These are phyloP conservation scores for Camelina neglecta DNA, from an alignment of 345 rosid genomes.

Conservation along the genomic window DNA sequence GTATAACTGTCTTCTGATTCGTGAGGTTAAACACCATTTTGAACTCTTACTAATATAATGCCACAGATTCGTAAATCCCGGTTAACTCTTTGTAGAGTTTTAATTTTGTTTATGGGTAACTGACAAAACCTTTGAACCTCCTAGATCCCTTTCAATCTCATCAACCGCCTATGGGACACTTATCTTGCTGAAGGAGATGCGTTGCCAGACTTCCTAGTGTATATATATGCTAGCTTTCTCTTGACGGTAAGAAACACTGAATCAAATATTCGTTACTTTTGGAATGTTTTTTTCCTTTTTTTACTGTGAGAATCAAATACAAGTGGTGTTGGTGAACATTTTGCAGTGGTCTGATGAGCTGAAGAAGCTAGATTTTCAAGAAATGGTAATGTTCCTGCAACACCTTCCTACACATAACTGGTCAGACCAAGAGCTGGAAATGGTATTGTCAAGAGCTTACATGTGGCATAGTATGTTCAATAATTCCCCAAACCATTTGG, in stretches of 20 bases:
- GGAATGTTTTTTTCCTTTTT: background rate
- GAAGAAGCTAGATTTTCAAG: constrained; percentile 94
- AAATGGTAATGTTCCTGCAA: constrained; percentile 97
- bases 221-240: constrained; percentile 95
- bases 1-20: constrained; percentile 97
- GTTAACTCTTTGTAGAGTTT: background rate
- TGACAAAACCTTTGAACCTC: constrained; percentile 36
- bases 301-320: background rate
- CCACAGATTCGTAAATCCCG: background rate
- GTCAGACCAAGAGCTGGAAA: constrained; percentile 88
- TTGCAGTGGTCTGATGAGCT: constrained; percentile 90
- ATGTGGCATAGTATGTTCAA: constrained; percentile 98
- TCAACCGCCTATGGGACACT: constrained; percentile 96
- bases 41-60: constrained; percentile 7
- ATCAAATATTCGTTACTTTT: background rate
- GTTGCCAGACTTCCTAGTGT: constrained; percentile 93
- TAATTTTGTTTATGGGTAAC: background rate
- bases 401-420: constrained; percentile 91
- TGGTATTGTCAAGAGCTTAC: constrained; percentile 85
- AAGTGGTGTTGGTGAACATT: background rate
- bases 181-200: constrained; percentile 99
- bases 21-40: constrained; percentile 61
- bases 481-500: constrained; percentile 72
- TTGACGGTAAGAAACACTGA: constrained; percentile 66
- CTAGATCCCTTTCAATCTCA: constrained; percentile 88